These are phyloP conservation scores for Diospyros lotus DNA, from an alignment of 148 eudicot species.

Conservation along the genomic window DNA sequence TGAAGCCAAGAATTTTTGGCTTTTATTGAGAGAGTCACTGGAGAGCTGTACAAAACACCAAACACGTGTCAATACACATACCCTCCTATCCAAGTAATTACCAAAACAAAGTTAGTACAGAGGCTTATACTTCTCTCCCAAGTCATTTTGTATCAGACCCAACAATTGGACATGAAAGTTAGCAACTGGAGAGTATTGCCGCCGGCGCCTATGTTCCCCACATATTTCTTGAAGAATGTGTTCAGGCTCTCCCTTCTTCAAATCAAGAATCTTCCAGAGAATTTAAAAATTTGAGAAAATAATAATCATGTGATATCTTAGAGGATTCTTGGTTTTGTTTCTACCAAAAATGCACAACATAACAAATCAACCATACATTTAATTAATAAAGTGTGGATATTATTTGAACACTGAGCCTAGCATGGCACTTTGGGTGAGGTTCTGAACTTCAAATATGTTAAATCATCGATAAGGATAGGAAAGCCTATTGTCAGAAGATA, in stretches of 20 bases:
- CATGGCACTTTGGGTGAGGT: no score
- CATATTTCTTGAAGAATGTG: constrained; percentile 49
- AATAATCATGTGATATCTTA: neutral
- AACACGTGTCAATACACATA: neutral
- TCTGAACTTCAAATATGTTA: neutral
- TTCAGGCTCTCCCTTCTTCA: constrained; percentile 72
- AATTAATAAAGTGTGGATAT: neutral
- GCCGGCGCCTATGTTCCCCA: constrained; percentile 48
- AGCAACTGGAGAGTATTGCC: constrained; percentile 46
- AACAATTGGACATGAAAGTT: constrained; percentile 61
- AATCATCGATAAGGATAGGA: neutral
- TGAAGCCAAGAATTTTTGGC: constrained; percentile 52
- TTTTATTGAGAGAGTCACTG: constrained; percentile 23
- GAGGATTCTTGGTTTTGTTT: neutral
- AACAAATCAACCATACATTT: neutral
- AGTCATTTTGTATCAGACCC: constrained; percentile 42
- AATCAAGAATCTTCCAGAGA: constrained; percentile 41
- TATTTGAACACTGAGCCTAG: no score
- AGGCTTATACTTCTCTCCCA: constrained; percentile 40
- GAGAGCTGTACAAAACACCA: constrained; percentile 26
- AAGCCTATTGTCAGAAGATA: neutral
- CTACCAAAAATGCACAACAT: neutral
- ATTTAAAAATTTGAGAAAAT: neutral
- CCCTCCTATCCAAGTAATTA: neutral
- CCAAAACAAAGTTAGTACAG: neutral